phyloP scores from a whole-genome alignment of 1,139 yeast genomes.

The Suhomyces ambrosiae region DNA sequence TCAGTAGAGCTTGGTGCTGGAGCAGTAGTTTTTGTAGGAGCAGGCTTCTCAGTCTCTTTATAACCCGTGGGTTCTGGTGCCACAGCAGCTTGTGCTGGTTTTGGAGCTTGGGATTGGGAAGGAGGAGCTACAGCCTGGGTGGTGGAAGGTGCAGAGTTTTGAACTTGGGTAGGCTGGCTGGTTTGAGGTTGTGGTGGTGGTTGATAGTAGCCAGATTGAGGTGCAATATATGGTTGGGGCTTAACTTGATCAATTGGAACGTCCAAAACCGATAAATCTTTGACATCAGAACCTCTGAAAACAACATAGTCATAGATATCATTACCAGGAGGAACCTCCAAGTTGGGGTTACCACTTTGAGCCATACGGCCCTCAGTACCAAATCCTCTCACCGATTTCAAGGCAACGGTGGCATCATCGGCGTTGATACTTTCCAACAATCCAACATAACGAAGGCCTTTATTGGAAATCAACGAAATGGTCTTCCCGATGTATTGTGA shows the following conservation, averaged over 20 bases:
- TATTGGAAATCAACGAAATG: constrained; percentile 83
- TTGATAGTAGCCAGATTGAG: constrained; percentile 18
- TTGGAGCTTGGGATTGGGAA: constrained; percentile 2
- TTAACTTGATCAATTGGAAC: constrained; percentile 55
- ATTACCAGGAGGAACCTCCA: constrained; percentile 74
- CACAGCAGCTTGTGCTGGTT: constrained; percentile 4
- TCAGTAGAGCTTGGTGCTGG: constrained; percentile 1
- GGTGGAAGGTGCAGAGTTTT: constrained; percentile 16
- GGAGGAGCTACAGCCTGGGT: constrained; percentile 14
- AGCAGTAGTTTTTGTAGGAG: constrained; percentile 9
- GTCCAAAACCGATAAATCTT: constrained; percentile 84
- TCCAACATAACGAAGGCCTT: constrained; percentile 90
- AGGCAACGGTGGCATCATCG: constrained; percentile 87
- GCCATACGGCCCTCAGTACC: constrained; percentile 92
- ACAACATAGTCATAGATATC: constrained; percentile 80
- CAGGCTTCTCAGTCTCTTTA: constrained; percentile 1
- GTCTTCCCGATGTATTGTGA: constrained; percentile 91
- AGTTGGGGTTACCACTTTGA: constrained; percentile 57
- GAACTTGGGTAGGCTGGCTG: constrained; percentile 21
- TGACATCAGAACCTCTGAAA: constrained; percentile 90
- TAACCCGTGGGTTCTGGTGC: background rate
- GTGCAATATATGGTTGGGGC: constrained; percentile 31
- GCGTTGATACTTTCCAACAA: constrained; percentile 84
- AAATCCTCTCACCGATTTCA: constrained; percentile 76
- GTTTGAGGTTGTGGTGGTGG: constrained; percentile 15